phyloP scores from a whole-genome alignment of 257 asterid genomes.

The Petunia secreta region DNA sequence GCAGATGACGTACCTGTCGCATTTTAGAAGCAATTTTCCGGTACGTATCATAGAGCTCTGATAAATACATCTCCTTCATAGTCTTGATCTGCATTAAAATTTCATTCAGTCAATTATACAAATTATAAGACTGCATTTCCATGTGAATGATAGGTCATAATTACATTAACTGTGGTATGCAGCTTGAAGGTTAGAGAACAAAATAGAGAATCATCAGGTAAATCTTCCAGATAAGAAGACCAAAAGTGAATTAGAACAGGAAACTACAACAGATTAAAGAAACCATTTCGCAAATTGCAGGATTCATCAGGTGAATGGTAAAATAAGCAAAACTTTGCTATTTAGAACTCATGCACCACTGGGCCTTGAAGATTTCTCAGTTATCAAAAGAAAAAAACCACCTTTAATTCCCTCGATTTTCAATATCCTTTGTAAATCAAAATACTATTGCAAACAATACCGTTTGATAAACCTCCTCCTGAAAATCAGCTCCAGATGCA shows the following conservation, averaged over 20 bases:
- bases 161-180: not conserved
- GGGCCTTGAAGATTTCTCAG: not conserved
- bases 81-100: conserved; percentile 69
- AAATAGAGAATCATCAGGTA: not conserved
- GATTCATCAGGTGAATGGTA: too few species aligned
- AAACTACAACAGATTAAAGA: not conserved
- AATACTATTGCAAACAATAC: conserved; percentile 38
- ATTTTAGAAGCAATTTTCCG: conserved; percentile 67
- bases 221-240: too few species aligned
- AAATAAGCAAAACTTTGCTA: too few species aligned
- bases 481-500: conserved; percentile 76
- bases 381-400: conserved; percentile 1
- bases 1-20: conserved; percentile 57
- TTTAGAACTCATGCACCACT: too few species aligned
- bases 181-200: not conserved
- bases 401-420: not conserved
- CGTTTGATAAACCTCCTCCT: conserved; percentile 90
- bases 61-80: conserved; percentile 72
- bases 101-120: not conserved
- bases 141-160: not conserved
- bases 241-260: not conserved
- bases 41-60: conserved; percentile 73
- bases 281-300: too few species aligned
- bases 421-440: not conserved
- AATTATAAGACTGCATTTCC: not conserved